Evolutionary conservation across 208 protist species (phyloP).

Genomic region (Crithidia sp.): DNA sequence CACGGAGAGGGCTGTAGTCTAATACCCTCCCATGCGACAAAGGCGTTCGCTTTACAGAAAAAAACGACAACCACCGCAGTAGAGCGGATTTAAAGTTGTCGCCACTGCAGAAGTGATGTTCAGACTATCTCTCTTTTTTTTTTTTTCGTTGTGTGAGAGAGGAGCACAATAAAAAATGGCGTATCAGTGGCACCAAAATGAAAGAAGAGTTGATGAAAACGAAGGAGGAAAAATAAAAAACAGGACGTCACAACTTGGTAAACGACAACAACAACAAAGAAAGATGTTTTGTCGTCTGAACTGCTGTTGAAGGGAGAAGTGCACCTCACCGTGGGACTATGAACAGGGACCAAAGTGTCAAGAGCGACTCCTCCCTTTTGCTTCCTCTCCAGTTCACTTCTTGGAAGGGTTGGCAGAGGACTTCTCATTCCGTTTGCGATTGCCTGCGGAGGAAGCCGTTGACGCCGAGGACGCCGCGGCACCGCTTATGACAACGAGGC

Average conservation of each 20-base stretch:
- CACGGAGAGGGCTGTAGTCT: too few relatives aligned
- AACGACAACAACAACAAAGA: background rate
- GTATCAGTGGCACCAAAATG: too few relatives aligned
- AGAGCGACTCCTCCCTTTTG: background rate
- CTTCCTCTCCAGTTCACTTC: background rate
- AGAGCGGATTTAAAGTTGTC: too few relatives aligned
- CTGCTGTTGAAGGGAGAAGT: background rate
- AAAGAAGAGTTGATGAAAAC: background rate
- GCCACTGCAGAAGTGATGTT: too few relatives aligned
- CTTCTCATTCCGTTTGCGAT: conserved; percentile 12
- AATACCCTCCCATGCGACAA: too few relatives aligned
- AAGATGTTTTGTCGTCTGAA: background rate
- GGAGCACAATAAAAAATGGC: too few relatives aligned
- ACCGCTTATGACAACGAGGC: conserved; percentile 40
- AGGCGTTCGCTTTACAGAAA: too few relatives aligned
- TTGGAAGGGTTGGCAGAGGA: background rate
- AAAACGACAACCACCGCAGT: too few relatives aligned
- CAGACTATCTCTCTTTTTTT: too few relatives aligned
- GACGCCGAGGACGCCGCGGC: background rate
- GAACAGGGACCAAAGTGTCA: background rate
- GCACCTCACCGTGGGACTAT: too few relatives aligned
- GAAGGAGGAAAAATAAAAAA: background rate
- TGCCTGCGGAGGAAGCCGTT: background rate
- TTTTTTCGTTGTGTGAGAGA: background rate
- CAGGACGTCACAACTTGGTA: background rate